phyloP scores from a whole-genome alignment of 805 yeast genomes.

The Jamesozyma gamospora region DNA sequence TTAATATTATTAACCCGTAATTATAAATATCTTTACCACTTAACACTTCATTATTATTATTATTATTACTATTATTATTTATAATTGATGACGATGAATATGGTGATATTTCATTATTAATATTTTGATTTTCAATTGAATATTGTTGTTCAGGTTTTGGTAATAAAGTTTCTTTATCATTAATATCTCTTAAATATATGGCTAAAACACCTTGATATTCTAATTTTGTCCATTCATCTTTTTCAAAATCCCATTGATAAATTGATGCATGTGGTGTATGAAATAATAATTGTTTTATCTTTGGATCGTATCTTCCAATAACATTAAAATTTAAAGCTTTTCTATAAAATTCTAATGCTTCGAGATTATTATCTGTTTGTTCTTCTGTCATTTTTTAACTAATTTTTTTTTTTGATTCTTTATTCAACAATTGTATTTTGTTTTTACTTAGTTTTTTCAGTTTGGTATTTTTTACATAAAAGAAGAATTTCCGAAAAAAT shows the following conservation, averaged over 20 bases:
- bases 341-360: constrained; percentile 44
- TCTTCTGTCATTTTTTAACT: neutral
- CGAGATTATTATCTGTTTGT: neutral
- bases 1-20: constrained; percentile 61
- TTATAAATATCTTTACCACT: constrained; percentile 37
- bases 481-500: no score
- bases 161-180: constrained; percentile 10
- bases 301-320: constrained; percentile 66
- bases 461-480: no score
- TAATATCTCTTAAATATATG: constrained; percentile 45
- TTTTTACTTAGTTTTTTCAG: no score
- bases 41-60: constrained; percentile 11
- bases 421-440: no score
- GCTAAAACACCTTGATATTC: constrained; percentile 66
- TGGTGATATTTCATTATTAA: neutral
- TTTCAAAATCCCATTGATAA: constrained; percentile 48
- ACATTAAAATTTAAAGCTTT: constrained; percentile 67
- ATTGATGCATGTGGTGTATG: constrained; percentile 65
- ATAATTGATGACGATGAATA: constrained; percentile 1
- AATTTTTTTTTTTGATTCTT: no score
- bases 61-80: constrained; percentile 1
- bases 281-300: constrained; percentile 54
- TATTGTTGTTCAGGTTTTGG: constrained; percentile 9
- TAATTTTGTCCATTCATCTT: constrained; percentile 59
- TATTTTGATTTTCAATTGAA: neutral